Percentiles rank a stretch among this genome's conserved stretches.
Conservation (phyloP, 2,329 filamentous ascomycete species). For the Gaeumannomyces sp. region DNA sequence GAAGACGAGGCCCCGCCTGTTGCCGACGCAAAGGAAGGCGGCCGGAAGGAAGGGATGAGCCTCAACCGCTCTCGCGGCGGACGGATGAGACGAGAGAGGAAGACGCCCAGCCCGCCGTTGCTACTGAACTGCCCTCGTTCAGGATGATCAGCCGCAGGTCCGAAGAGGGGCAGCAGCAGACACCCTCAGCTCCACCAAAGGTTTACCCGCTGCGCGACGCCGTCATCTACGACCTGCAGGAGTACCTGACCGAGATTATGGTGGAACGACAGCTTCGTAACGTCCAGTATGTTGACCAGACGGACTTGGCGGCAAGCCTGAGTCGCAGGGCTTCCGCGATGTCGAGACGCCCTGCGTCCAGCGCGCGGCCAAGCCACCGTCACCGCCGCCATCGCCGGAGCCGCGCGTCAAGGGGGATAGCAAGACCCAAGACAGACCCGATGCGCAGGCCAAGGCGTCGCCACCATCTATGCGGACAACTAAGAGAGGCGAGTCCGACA, state of each 20-base stretch:
- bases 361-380: neutral
- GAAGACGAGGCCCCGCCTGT: neutral
- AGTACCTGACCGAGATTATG: conserved; percentile 13
- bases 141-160: neutral
- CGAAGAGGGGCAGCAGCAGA: neutral
- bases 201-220: conserved; percentile 3
- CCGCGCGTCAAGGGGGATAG: conserved; percentile 2
- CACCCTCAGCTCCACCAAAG: neutral
- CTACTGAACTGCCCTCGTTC: neutral
- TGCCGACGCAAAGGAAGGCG: neutral
- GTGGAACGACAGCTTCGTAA: conserved; percentile 7
- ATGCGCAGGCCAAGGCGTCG: conserved; percentile 14
- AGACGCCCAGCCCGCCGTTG: neutral
- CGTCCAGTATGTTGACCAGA: conserved; percentile 32
- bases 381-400: conserved; percentile 1
- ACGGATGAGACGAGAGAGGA: neutral
- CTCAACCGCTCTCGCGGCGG: neutral
- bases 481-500: conserved; percentile 12
- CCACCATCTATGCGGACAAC: conserved; percentile 14
- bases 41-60: neutral
- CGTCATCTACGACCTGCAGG: conserved; percentile 9
- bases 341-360: conserved; percentile 37
- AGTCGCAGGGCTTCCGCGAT: conserved; percentile 32
- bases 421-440: neutral
- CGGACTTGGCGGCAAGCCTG: conserved; percentile 33